These are phyloP conservation scores for Phytopythium helicoides DNA, from an alignment of 352 stramenopile genomes.

Conservation along the genomic window DNA sequence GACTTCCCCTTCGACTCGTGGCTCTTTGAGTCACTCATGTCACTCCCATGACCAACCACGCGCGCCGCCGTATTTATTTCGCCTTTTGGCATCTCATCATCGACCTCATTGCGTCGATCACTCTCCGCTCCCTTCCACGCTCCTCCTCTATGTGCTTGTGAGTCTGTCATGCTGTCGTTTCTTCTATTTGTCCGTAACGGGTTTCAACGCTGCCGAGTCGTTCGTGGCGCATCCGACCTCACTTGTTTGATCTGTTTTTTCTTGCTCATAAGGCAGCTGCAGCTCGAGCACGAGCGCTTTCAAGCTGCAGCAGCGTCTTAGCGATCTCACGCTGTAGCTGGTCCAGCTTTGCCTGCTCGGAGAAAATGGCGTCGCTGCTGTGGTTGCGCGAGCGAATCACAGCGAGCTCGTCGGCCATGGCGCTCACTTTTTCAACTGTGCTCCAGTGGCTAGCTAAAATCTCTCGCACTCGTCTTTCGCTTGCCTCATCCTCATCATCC, in stretches of 20 bases:
- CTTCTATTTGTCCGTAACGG: slow-evolving; percentile 6
- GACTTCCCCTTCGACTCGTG: slow-evolving; percentile 6
- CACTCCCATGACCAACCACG: too few species aligned
- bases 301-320: slow-evolving; percentile 49
- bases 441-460: slow-evolving; percentile 60
- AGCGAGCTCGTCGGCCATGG: slow-evolving; percentile 44
- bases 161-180: slow-evolving; percentile 2
- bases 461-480: slow-evolving; percentile 30
- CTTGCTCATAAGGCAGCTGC: neutral
- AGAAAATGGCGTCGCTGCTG: slow-evolving; percentile 36
- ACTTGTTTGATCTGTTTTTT: too few species aligned
- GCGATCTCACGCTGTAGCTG: slow-evolving; percentile 57
- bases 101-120: neutral
- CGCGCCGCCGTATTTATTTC: too few species aligned
- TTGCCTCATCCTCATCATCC: slow-evolving; percentile 44
- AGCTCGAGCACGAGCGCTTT: slow-evolving; percentile 13
- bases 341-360: slow-evolving; percentile 56
- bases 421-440: slow-evolving; percentile 62
- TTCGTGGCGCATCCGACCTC: too few species aligned
- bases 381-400: slow-evolving; percentile 52
- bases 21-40: slow-evolving; percentile 4
- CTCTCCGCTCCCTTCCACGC: too few species aligned
- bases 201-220: too few species aligned
- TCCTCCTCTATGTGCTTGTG: neutral
- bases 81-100: neutral